Percentiles rank a stretch among this genome's conserved stretches.
These are phyloP conservation scores for Colletotrichum sp. DNA, from an alignment of 2,329 filamentous ascomycete species.

Conservation along the genomic window DNA sequence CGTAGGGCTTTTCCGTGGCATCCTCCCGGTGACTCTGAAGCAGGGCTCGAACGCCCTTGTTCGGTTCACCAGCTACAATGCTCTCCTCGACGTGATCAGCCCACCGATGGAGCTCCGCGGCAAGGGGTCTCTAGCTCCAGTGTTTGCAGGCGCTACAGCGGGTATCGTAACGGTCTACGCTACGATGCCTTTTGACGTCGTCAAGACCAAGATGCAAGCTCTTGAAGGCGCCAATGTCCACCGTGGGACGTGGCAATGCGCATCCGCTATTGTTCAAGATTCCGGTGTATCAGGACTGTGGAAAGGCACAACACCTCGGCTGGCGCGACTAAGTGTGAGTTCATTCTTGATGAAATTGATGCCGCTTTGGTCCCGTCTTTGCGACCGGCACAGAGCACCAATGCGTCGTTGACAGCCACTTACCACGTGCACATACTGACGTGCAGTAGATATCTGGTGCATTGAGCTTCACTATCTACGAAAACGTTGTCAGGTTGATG, in stretches of 20 bases:
- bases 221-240: background rate
- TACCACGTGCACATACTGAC: background rate
- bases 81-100: slow-evolving; percentile 20
- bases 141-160: slow-evolving; percentile 19
- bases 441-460: background rate
- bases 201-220: slow-evolving; percentile 28
- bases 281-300: background rate
- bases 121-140: slow-evolving; percentile 7
- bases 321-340: slow-evolving; percentile 5
- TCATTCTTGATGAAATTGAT: background rate
- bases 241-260: background rate
- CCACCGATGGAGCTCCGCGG: background rate
- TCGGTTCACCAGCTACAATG: slow-evolving; percentile 26
- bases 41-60: slow-evolving; percentile 28
- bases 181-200: slow-evolving; percentile 28
- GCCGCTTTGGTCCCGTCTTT: background rate
- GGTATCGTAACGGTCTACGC: slow-evolving; percentile 26
- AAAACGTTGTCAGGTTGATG: background rate
- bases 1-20: slow-evolving; percentile 21
- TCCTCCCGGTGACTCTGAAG: slow-evolving; percentile 24
- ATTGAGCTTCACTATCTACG: background rate
- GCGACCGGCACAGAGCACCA: background rate
- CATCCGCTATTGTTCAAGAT: background rate
- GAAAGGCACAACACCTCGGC: background rate
- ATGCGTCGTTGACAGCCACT: background rate